phyloP scores from a whole-genome alignment of 257 asterid species.

The Prunella vulgaris region DNA sequence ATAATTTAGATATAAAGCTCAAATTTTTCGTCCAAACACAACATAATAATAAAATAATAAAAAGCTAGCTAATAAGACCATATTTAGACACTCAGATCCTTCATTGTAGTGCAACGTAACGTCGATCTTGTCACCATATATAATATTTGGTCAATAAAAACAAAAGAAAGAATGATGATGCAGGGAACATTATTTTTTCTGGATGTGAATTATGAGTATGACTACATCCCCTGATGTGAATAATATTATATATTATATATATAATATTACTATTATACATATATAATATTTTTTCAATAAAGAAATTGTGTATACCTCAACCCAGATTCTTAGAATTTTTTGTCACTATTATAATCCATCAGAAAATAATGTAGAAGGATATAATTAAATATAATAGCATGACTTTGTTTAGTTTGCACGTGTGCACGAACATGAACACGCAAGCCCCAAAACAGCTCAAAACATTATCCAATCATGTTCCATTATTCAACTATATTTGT shows the following conservation, averaged over 20 bases:
- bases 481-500: neutral
- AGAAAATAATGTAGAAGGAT: neutral
- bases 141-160: neutral
- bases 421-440: slow-evolving; percentile 16
- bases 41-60: too few species aligned
- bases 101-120: neutral
- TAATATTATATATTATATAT: too few species aligned
- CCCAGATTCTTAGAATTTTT: too few species aligned
- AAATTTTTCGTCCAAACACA: too few species aligned
- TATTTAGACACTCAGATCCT: neutral
- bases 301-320: too few species aligned
- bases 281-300: too few species aligned
- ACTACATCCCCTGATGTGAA: too few species aligned
- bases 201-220: neutral
- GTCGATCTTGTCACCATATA: neutral
- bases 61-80: too few species aligned
- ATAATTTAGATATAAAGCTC: too few species aligned
- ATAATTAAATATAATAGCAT: neutral
- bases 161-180: neutral
- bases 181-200: neutral
- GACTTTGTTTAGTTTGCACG: slow-evolving; percentile 13
- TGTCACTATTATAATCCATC: neutral
- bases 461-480: neutral
- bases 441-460: neutral
- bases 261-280: too few species aligned